phyloP scores from a whole-genome alignment of 2,329 filamentous ascomycete genomes.

The Acrodontium crateriforme region DNA sequence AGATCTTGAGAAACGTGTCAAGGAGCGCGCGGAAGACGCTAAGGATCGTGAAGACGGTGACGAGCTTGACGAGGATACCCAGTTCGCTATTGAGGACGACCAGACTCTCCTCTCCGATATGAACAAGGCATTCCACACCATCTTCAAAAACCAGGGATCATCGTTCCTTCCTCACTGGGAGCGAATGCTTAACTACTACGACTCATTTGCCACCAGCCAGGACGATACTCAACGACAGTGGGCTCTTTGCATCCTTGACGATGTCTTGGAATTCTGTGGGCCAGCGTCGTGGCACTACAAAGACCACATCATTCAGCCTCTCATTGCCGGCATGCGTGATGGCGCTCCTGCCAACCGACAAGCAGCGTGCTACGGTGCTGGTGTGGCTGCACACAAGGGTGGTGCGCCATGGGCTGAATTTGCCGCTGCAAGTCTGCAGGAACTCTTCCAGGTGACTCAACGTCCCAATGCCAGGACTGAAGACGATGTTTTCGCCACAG shows the following conservation, averaged over 20 bases:
- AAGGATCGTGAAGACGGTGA: slow-evolving; percentile 68
- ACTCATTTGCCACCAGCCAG: slow-evolving; percentile 62
- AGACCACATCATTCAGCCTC: slow-evolving; percentile 71
- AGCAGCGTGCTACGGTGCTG: slow-evolving; percentile 89
- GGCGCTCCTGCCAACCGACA: slow-evolving; percentile 82
- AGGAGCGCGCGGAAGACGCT: slow-evolving; percentile 69
- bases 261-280: slow-evolving; percentile 94
- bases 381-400: slow-evolving; percentile 86
- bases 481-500: slow-evolving; percentile 91
- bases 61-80: slow-evolving; percentile 61
- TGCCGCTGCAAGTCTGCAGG: slow-evolving; percentile 62
- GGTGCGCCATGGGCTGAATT: slow-evolving; percentile 81
- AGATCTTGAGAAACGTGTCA: slow-evolving; percentile 83
- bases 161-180: slow-evolving; percentile 83
- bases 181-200: slow-evolving; percentile 69
- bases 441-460: slow-evolving; percentile 72
- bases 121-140: slow-evolving; percentile 99
- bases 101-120: slow-evolving; percentile 94
- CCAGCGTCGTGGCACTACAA: slow-evolving; percentile 76
- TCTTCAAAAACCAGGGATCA: slow-evolving; percentile 90
- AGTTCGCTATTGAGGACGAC: slow-evolving; percentile 91
- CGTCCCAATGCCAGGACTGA: slow-evolving; percentile 72
- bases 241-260: slow-evolving; percentile 98
- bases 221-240: slow-evolving; percentile 96
- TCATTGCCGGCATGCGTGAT: slow-evolving; percentile 77